Conservation (phyloP, 495 filamentous ascomycete species). For the Gamarada debralockiae region DNA sequence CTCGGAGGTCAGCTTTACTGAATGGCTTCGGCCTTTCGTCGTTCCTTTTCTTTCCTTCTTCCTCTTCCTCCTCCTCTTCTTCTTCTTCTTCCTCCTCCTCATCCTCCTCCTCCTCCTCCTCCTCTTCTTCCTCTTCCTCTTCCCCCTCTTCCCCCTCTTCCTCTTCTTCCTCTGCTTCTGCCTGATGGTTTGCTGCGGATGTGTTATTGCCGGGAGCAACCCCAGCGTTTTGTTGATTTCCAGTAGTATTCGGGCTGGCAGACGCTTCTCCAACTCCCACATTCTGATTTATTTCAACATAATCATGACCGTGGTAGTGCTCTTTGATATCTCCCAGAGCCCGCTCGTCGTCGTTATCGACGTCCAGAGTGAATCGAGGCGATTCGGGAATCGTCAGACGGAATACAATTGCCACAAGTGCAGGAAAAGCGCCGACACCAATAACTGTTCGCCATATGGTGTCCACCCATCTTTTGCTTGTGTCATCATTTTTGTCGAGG, state of each 20-base stretch:
- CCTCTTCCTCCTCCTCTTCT: not conserved
- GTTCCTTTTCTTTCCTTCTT: not conserved
- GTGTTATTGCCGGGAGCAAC: too few relatives aligned
- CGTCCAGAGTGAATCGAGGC: conserved; percentile 37
- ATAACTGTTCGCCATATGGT: conserved; percentile 56
- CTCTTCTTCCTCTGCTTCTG: too few relatives aligned
- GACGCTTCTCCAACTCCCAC: too few relatives aligned
- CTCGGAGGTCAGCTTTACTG: conserved; percentile 8
- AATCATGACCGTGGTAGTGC: not conserved
- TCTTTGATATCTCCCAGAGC: conserved; percentile 6
- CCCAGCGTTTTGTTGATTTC: too few relatives aligned
- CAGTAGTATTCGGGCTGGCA: too few relatives aligned
- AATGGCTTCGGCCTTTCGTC: conserved; percentile 1
- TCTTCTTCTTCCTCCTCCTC: not conserved
- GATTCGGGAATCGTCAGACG: conserved; percentile 60
- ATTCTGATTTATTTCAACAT: not conserved
- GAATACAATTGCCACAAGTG: conserved; percentile 52
- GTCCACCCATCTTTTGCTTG: conserved; percentile 26
- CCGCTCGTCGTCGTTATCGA: not conserved
- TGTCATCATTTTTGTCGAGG: conserved; percentile 35
- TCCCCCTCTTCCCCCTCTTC: too few relatives aligned
- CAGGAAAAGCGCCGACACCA: conserved; percentile 57
- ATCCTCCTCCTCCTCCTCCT: too few relatives aligned
- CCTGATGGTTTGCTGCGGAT: too few relatives aligned
- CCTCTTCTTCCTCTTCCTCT: too few relatives aligned